phyloP scores from a whole-genome alignment of 2,329 filamentous ascomycete species.

The Neopestalotiopsis sp. region DNA sequence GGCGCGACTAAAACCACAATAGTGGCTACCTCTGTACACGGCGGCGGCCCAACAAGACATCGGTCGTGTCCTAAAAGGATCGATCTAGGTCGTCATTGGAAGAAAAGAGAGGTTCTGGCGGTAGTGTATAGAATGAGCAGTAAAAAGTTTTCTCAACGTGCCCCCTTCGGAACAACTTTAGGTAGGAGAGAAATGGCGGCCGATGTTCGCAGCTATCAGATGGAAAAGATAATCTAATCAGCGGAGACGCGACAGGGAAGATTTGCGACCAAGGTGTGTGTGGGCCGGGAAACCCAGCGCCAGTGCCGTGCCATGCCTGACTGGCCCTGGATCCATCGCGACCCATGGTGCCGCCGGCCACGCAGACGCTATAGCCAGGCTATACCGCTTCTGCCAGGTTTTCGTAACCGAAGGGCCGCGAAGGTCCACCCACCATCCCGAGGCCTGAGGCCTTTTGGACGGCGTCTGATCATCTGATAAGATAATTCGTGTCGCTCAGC shows the following conservation, averaged over 20 bases:
- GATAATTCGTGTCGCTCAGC: constrained; percentile 17
- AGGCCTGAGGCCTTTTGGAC: neutral
- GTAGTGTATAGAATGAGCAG: neutral
- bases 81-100: too few species aligned
- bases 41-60: neutral
- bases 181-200: neutral
- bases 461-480: constrained; percentile 23
- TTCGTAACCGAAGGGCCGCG: constrained; percentile 1
- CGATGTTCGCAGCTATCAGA: constrained; percentile 15
- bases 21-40: neutral
- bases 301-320: constrained; percentile 1
- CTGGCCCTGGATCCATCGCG: neutral
- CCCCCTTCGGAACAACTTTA: neutral
- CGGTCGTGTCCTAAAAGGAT: neutral
- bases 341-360: constrained; percentile 4
- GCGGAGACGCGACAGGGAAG: constrained; percentile 8
- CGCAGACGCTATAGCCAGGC: neutral
- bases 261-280: neutral
- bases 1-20: neutral
- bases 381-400: constrained; percentile 4
- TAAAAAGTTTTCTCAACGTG: neutral
- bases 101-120: too few species aligned
- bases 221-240: constrained; percentile 18
- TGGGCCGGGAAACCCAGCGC: neutral
- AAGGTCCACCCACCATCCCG: neutral